Evolutionary conservation across 2,329 filamentous ascomycete species (phyloP).

Genomic region (Aplosporella prunicola): DNA sequence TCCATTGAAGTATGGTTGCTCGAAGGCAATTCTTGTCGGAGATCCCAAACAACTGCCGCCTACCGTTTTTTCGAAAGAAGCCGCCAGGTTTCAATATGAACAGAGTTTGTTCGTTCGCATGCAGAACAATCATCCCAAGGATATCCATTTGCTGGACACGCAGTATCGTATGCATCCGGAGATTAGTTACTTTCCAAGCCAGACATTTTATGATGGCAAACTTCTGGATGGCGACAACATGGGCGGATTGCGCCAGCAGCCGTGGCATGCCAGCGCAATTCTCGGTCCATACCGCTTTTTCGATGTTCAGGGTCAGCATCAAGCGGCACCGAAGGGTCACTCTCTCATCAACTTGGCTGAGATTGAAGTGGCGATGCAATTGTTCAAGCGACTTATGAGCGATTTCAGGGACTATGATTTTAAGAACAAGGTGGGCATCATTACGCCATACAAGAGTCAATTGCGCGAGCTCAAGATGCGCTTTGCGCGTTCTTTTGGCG

Average conservation of each 20-base stretch:
- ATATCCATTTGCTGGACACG: constrained; percentile 89
- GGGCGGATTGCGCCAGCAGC: constrained; percentile 61
- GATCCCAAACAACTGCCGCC: constrained; percentile 96
- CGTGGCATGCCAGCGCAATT: constrained; percentile 76
- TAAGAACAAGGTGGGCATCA: constrained; percentile 82
- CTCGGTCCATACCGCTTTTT: constrained; percentile 96
- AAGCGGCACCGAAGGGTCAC: constrained; percentile 70
- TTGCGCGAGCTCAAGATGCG: constrained; percentile 66
- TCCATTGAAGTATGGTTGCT: constrained; percentile 92
- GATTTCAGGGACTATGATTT: constrained; percentile 64
- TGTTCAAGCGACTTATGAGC: constrained; percentile 68
- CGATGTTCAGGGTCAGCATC: constrained; percentile 82
- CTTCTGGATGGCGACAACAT: constrained; percentile 80
- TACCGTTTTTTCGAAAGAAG: constrained; percentile 89
- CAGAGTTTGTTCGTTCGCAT: constrained; percentile 98
- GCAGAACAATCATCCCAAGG: constrained; percentile 81
- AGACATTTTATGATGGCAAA: constrained; percentile 82
- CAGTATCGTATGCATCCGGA: constrained; percentile 99
- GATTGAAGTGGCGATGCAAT: constrained; percentile 71
- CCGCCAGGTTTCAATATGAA: constrained; percentile 86
- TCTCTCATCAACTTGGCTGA: constrained; percentile 87
- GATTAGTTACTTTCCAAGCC: constrained; percentile 84
- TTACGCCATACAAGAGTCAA: constrained; percentile 96
- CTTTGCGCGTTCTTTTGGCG: constrained; percentile 65
- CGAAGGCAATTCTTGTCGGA: constrained; percentile 93